Evolutionary conservation across 768 basidiomycete genomes (phyloP).

Genomic region (Agrocybe pediades): DNA sequence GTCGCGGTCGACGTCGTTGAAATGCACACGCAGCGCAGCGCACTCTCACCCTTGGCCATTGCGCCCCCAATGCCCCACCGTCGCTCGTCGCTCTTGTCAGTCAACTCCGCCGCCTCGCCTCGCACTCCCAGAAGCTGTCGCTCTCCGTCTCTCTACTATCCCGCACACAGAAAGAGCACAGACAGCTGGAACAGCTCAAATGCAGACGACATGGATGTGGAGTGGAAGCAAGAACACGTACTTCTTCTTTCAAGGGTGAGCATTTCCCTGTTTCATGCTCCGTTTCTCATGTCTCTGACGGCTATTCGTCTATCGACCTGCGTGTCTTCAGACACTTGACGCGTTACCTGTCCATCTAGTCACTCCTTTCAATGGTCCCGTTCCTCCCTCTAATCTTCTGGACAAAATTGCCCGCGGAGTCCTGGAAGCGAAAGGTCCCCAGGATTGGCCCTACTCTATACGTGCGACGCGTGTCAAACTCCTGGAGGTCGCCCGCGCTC

Average conservation of each 20-base stretch:
- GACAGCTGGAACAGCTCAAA: conserved; percentile 88
- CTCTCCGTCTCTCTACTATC: conserved; percentile 55
- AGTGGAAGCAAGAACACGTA: conserved; percentile 78
- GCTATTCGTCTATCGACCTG: conserved; percentile 8
- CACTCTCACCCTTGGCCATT: conserved; percentile 58
- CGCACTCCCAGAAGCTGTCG: conserved; percentile 62
- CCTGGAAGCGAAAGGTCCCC: conserved; percentile 69
- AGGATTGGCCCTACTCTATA: conserved; percentile 82
- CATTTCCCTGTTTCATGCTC: too few species aligned
- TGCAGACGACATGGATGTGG: conserved; percentile 62
- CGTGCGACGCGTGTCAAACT: conserved; percentile 83
- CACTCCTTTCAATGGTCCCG: conserved; percentile 82
- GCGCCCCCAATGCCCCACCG: conserved; percentile 55
- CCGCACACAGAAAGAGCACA: conserved; percentile 67
- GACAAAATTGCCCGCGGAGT: conserved; percentile 86
- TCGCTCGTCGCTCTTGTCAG: conserved; percentile 51
- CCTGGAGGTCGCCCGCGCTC: conserved; percentile 76
- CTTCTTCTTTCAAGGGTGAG: conserved; percentile 67
- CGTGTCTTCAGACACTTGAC: conserved; percentile 66
- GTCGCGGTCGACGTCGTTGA: neutral
- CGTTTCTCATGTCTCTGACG: conserved; percentile 9
- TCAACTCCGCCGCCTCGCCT: conserved; percentile 44
- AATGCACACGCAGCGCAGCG: conserved; percentile 55
- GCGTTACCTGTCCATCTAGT: conserved; percentile 81
- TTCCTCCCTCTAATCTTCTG: conserved; percentile 84